Evolutionary conservation across 768 basidiomycete species (phyloP).

Genomic region (Boletus reticulatus): DNA sequence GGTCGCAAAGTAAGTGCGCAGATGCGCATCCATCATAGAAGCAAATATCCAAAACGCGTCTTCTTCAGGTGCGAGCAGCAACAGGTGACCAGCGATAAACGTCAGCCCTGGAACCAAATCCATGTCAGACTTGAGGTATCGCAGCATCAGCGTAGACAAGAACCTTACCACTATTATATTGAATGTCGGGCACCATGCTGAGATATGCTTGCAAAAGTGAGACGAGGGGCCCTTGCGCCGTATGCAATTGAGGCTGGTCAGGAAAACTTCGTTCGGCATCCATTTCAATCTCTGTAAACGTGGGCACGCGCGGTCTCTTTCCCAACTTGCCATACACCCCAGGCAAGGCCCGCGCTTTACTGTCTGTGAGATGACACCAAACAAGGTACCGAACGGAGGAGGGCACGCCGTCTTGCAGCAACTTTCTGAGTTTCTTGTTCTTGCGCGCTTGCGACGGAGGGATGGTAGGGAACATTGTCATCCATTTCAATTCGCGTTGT

Average conservation of each 20-base stretch:
- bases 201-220: conserved; percentile 71
- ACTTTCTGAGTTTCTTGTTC: conserved; percentile 74
- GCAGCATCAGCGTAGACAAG: background rate
- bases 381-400: conserved; percentile 81
- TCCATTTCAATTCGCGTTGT: conserved; percentile 75
- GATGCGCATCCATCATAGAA: conserved; percentile 79
- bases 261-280: conserved; percentile 56
- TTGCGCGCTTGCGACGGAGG: conserved; percentile 66
- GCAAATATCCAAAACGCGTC: conserved; percentile 92
- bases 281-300: conserved; percentile 51
- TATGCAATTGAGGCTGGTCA: conserved; percentile 58
- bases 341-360: conserved; percentile 65
- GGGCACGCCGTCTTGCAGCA: conserved; percentile 77
- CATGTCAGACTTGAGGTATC: background rate
- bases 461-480: conserved; percentile 54
- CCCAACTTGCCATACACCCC: conserved; percentile 66
- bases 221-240: conserved; percentile 53
- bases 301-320: conserved; percentile 51
- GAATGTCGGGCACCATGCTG: conserved; percentile 82
- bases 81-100: conserved; percentile 66
- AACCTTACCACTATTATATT: conserved; percentile 58
- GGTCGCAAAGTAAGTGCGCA: conserved; percentile 74
- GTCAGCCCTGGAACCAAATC: conserved; percentile 50
- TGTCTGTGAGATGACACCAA: conserved; percentile 79
- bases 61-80: conserved; percentile 78